Conservation (phyloP, 2,329 filamentous ascomycete species). For the Achaetomium macrosporum region DNA sequence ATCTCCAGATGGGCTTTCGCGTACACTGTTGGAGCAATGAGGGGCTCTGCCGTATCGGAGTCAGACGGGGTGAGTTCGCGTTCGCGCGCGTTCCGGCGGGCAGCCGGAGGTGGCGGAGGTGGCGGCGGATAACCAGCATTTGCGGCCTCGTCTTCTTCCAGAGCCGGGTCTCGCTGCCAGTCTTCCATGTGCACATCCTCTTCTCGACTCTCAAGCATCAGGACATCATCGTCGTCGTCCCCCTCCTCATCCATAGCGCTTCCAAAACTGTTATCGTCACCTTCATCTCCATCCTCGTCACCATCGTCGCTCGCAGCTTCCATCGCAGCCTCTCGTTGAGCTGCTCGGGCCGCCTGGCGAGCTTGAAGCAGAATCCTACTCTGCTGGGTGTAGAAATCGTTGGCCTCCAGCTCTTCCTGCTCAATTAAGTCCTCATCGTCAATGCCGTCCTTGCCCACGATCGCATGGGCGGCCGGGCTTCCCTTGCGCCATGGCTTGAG, state of each 20-base stretch:
- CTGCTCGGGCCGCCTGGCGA: conserved; percentile 31
- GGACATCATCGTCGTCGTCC: conserved; percentile 50
- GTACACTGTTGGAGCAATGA: conserved; percentile 56
- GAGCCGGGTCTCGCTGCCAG: conserved; percentile 55
- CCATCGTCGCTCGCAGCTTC: conserved; percentile 61
- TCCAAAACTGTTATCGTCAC: conserved; percentile 34
- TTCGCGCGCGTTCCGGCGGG: conserved; percentile 43
- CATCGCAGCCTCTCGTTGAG: conserved; percentile 50
- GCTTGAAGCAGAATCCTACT: conserved; percentile 27
- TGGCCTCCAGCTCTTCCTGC: conserved; percentile 29
- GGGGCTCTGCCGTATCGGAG: conserved; percentile 63
- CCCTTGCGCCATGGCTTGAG: conserved; percentile 82
- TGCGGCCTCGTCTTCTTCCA: conserved; percentile 72
- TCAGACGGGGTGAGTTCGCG: conserved; percentile 64
- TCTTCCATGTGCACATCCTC: conserved; percentile 44
- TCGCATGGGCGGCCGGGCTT: conserved; percentile 73
- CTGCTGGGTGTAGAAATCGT: conserved; percentile 33
- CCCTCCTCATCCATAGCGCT: conserved; percentile 31
- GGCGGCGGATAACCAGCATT: conserved; percentile 68
- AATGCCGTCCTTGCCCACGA: conserved; percentile 70
- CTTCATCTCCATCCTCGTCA: conserved; percentile 37
- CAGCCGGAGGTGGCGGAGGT: conserved; percentile 41
- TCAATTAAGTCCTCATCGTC: conserved; percentile 72
- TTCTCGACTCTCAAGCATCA: conserved; percentile 50
- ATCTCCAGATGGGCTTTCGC: conserved; percentile 64